Evolutionary conservation across 2,329 filamentous ascomycete genomes (phyloP).

Genomic region (Aspergillus sclerotialis): DNA sequence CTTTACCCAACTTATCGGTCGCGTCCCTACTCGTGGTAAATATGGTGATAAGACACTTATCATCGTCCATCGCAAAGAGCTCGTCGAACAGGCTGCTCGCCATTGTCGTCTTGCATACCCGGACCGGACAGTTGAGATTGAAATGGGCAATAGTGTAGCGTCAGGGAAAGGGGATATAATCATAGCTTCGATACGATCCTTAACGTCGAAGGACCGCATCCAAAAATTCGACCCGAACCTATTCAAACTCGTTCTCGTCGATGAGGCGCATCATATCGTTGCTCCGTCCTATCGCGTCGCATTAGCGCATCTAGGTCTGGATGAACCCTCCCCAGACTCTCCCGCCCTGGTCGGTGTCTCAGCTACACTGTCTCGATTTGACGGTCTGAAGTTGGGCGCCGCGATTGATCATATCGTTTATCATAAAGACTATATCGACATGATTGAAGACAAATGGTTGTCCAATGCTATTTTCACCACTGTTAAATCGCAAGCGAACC

Average conservation of each 20-base stretch:
- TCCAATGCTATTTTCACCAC: conserved; percentile 92
- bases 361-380: conserved; percentile 70
- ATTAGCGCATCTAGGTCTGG: conserved; percentile 71
- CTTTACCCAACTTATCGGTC: conserved; percentile 89
- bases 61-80: conserved; percentile 82
- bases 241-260: conserved; percentile 89
- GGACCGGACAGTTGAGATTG: conserved; percentile 72
- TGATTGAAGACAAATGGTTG: conserved; percentile 87
- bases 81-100: conserved; percentile 85
- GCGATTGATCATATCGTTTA: conserved; percentile 96
- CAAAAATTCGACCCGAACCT: conserved; percentile 68
- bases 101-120: conserved; percentile 82
- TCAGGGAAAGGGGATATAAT: conserved; percentile 85
- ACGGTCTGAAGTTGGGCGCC: conserved; percentile 72
- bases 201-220: conserved; percentile 70
- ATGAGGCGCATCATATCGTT: conserved; percentile 96
- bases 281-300: conserved; percentile 69
- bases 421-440: conserved; percentile 74
- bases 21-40: conserved; percentile 52
- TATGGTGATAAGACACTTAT: conserved; percentile 74
- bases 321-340: conserved; percentile 40
- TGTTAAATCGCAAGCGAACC: conserved; percentile 72
- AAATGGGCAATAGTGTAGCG: conserved; percentile 76
- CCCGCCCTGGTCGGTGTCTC: conserved; percentile 83
- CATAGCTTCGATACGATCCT: conserved; percentile 80